phyloP scores from a whole-genome alignment of 257 asterid species.

The Gentiana straminea region DNA sequence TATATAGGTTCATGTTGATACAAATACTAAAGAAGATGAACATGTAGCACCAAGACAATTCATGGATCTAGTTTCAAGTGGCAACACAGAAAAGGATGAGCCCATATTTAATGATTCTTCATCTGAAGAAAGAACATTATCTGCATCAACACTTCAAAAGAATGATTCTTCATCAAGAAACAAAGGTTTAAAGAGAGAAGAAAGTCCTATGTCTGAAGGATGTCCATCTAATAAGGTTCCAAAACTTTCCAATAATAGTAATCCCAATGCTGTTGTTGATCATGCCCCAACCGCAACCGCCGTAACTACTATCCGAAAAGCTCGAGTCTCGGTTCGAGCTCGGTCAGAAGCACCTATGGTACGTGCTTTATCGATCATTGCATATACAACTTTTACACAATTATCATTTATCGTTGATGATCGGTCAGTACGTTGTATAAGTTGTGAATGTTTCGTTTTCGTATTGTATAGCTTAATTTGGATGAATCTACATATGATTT shows the following conservation, averaged over 20 bases:
- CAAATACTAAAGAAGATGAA: conserved; percentile 6
- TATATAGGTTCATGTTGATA: conserved; percentile 7
- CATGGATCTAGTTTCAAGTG: conserved; percentile 40
- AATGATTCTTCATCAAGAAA: conserved; percentile 12
- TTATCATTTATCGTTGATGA: no score
- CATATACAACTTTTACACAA: not conserved
- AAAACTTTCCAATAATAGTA: conserved; percentile 17
- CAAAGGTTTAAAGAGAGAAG: conserved; percentile 42
- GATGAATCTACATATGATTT: no score
- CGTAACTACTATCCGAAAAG: conserved; percentile 84
- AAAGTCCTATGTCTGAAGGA: conserved; percentile 67
- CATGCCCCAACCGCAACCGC: conserved; percentile 19
- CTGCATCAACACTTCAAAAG: conserved; percentile 45
- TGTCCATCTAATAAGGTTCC: conserved; percentile 54
- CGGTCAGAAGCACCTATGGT: conserved; percentile 86
- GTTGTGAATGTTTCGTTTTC: no score
- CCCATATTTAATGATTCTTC: conserved; percentile 35
- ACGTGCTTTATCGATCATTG: not conserved
- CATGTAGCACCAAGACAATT: conserved; percentile 45
- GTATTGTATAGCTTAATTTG: no score
- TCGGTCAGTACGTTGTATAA: no score
- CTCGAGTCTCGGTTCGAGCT: conserved; percentile 97
- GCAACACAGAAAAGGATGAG: conserved; percentile 11
- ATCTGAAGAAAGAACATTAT: conserved; percentile 74
- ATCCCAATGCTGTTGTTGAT: conserved; percentile 25